Evolutionary conservation across 164 flowering plant species (phyloP).

Genomic region (Vitis amurensis): DNA sequence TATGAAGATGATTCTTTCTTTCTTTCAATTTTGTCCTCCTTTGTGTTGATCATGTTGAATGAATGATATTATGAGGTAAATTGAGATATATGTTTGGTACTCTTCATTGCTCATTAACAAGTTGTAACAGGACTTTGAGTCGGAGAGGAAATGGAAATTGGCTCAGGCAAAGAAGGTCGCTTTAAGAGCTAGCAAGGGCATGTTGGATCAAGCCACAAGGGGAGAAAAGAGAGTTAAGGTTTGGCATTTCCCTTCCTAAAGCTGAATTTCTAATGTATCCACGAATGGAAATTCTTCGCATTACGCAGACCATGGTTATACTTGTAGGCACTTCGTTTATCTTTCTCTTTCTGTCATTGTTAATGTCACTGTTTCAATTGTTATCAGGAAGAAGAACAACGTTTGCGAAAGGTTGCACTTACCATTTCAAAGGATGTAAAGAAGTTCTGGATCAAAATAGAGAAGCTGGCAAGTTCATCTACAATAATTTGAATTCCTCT

Average conservation of each 20-base stretch:
- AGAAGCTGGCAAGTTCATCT: conserved; percentile 80
- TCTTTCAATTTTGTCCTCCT: background rate
- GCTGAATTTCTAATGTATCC: background rate
- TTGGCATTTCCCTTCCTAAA: conserved; percentile 1
- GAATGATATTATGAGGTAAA: background rate
- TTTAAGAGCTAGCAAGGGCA: conserved; percentile 85
- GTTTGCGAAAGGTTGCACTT: conserved; percentile 83
- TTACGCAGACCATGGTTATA: no score
- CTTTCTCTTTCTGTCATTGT: background rate
- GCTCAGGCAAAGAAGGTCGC: conserved; percentile 95
- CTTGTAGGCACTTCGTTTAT: background rate
- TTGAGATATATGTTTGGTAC: background rate
- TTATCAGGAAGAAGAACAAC: conserved; percentile 90
- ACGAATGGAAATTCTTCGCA: background rate
- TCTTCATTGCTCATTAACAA: conserved; percentile 15
- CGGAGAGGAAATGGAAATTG: conserved; percentile 96
- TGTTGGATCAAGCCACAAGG: conserved; percentile 89
- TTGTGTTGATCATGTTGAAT: background rate
- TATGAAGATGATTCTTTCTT: background rate
- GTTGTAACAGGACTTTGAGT: conserved; percentile 82
- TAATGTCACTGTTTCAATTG: conserved; percentile 5
- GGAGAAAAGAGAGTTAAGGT: conserved; percentile 98
- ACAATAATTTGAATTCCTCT: conserved; percentile 1
- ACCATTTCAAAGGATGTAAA: conserved; percentile 94
- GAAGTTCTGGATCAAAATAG: conserved; percentile 97